Percentiles rank a stretch among this genome's conserved stretches.
phyloP scores from a whole-genome alignment of 1,284 basidiomycete species.

The Rhodotorula sp. region DNA sequence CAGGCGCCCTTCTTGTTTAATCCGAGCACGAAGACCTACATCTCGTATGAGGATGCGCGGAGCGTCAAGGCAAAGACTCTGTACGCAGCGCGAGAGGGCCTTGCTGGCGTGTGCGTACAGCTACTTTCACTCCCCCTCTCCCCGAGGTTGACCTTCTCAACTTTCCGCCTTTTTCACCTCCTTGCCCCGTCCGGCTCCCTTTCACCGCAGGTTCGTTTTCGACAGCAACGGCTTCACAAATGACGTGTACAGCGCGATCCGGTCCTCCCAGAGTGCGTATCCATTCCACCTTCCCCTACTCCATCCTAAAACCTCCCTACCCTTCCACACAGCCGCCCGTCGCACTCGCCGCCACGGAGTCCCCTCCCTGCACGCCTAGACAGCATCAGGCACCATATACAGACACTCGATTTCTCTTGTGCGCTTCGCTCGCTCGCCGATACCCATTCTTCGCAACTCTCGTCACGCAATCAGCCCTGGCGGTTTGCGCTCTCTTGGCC shows the following conservation, averaged over 20 bases:
- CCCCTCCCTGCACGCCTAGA: neutral
- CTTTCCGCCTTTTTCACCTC: too few species aligned
- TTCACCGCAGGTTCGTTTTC: neutral
- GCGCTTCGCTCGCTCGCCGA: neutral
- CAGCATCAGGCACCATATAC: too few species aligned
- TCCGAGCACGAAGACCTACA: constrained; percentile 18
- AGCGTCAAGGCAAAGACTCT: constrained; percentile 21
- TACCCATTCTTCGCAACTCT: neutral
- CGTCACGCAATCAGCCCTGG: too few species aligned
- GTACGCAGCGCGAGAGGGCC: neutral
- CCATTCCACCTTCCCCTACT: too few species aligned
- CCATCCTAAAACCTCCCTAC: neutral
- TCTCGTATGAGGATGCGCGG: constrained; percentile 36
- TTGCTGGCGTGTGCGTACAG: constrained; percentile 1
- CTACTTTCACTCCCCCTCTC: neutral
- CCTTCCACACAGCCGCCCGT: neutral
- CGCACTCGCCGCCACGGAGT: constrained; percentile 1
- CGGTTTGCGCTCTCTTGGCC: too few species aligned
- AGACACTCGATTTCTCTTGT: too few species aligned
- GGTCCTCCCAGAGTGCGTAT: neutral
- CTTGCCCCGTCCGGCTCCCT: too few species aligned
- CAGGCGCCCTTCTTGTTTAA: constrained; percentile 38
- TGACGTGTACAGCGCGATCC: neutral
- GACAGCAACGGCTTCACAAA: constrained; percentile 3
- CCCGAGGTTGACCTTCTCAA: neutral